Percentiles rank a stretch among this genome's conserved stretches.
These are phyloP conservation scores for Penicillium sp. DNA, from an alignment of 2,329 filamentous ascomycete species.

Conservation along the genomic window DNA sequence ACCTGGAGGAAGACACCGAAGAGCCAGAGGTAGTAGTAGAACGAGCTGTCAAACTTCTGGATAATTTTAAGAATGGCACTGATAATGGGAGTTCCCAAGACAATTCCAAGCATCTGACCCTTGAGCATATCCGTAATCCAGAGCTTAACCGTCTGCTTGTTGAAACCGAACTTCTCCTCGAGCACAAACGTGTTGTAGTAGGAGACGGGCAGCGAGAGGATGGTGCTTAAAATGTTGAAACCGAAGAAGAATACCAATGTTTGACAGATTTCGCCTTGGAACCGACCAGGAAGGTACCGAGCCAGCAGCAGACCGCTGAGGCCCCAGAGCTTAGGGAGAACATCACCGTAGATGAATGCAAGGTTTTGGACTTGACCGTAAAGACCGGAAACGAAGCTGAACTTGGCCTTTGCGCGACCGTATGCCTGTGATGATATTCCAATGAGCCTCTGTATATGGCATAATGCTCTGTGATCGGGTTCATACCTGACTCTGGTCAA, in stretches of 20 bases:
- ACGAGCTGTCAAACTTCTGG: conserved; percentile 85
- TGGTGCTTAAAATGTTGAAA: conserved; percentile 77
- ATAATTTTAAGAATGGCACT: conserved; percentile 92
- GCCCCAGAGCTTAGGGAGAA: conserved; percentile 87
- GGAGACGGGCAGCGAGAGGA: conserved; percentile 73
- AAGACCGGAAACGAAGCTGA: conserved; percentile 74
- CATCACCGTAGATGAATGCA: conserved; percentile 83
- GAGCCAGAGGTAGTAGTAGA: conserved; percentile 98
- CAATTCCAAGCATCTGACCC: conserved; percentile 75
- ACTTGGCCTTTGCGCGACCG: conserved; percentile 92
- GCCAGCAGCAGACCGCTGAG: conserved; percentile 73
- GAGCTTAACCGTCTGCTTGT: conserved; percentile 89
- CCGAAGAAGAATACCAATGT: conserved; percentile 88
- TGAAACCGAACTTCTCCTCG: conserved; percentile 97
- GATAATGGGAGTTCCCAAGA: conserved; percentile 81
- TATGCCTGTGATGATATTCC: conserved; percentile 59
- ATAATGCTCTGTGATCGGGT: background rate
- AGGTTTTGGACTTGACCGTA: conserved; percentile 87
- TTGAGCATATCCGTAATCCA: conserved; percentile 92
- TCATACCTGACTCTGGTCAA: conserved; percentile 81
- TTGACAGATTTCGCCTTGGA: conserved; percentile 89
- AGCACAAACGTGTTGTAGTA: conserved; percentile 95
- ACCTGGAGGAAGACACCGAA: conserved; percentile 88
- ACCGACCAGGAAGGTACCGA: conserved; percentile 70
- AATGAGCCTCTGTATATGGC: background rate